These are phyloP conservation scores for Brassica nigra DNA, from an alignment of 345 rosid genomes.

Conservation along the genomic window DNA sequence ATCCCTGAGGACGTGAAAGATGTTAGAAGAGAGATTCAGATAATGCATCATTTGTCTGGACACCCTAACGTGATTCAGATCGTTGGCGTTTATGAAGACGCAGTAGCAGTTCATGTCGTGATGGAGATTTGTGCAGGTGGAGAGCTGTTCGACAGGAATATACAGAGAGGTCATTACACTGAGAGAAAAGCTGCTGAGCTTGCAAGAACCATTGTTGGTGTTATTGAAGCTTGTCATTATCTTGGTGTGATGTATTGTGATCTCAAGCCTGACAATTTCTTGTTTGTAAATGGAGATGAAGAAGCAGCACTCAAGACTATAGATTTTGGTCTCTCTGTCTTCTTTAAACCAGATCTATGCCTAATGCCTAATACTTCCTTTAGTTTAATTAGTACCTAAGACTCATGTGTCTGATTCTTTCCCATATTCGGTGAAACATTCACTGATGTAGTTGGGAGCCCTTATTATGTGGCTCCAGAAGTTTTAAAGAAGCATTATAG, in stretches of 20 bases:
- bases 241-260: slow-evolving; percentile 96
- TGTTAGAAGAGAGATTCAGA: slow-evolving; percentile 91
- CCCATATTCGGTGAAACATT: slow-evolving; percentile 59
- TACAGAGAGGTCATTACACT: slow-evolving; percentile 83
- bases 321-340: slow-evolving; percentile 91
- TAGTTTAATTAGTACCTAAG: too few species aligned
- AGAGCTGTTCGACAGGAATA: slow-evolving; percentile 90
- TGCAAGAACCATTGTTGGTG: slow-evolving; percentile 75
- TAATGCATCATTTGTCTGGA: slow-evolving; percentile 94
- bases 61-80: slow-evolving; percentile 84
- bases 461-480: slow-evolving; percentile 98
- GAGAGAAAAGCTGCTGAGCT: slow-evolving; percentile 90
- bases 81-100: slow-evolving; percentile 86
- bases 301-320: slow-evolving; percentile 78
- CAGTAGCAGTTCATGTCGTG: slow-evolving; percentile 79
- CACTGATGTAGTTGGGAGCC: slow-evolving; percentile 92
- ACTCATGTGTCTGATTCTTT: too few species aligned
- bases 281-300: slow-evolving; percentile 68
- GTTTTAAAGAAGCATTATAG: slow-evolving; percentile 85
- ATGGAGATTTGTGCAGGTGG: slow-evolving; percentile 98
- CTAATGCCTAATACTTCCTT: too few species aligned
- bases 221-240: slow-evolving; percentile 91
- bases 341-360: slow-evolving; percentile 61
- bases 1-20: slow-evolving; percentile 83
- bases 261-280: slow-evolving; percentile 96